Evolutionary conservation across 345 rosid genomes (phyloP), one percentile per base, ranked within the genome.

Genomic region (Eutrema yunnanense): DNA sequence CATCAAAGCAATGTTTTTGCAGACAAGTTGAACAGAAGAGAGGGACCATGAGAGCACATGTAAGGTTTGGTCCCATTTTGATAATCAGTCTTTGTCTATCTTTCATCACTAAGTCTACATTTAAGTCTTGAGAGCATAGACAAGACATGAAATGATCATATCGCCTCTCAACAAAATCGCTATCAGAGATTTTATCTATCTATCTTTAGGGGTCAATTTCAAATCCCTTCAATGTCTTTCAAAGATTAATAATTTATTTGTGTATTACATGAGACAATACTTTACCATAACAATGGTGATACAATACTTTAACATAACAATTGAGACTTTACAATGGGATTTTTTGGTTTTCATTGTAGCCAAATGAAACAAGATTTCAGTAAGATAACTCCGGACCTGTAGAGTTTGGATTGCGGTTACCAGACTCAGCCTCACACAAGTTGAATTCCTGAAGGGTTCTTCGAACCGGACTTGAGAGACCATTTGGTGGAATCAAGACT

Each of bases 401-500:
- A 48, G 79, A 52, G 64, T 54, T 69, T 38, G 58, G 46, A 54
- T 46, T 62, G 59, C 46, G 69, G 50, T 44, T 69, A 75, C 49
- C 69, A 68, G 79, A 55, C 36, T 53, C 64, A 37, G 74, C 51
- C 32, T 74, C 79, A 27, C 69, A 51, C 75, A 83, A 71, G 73
- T 86, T 82, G 78, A 77, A 85, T 47, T 80, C 81, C 65, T 87
- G 92, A 63, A 87, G 89, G 81, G 89, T 87, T 64, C 87, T 80
- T 14, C 86, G 86, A 65, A 87, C 82, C 2, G 96, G 92, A 73
- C 96, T 87, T 22, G 92, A 87, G 19, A 89, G 86, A 50, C 82
- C 89, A 48, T 56, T 70, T 22, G 66, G 75, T 55, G 37, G 80
- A 22, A 82, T 85, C 0, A 80, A 71, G 79, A 76, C 43, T 76